A percentile compares a stretch with the other conserved stretches of the same genome.
Conservation (phyloP, 2,329 filamentous ascomycete species). For the Claviceps humidiphila region DNA sequence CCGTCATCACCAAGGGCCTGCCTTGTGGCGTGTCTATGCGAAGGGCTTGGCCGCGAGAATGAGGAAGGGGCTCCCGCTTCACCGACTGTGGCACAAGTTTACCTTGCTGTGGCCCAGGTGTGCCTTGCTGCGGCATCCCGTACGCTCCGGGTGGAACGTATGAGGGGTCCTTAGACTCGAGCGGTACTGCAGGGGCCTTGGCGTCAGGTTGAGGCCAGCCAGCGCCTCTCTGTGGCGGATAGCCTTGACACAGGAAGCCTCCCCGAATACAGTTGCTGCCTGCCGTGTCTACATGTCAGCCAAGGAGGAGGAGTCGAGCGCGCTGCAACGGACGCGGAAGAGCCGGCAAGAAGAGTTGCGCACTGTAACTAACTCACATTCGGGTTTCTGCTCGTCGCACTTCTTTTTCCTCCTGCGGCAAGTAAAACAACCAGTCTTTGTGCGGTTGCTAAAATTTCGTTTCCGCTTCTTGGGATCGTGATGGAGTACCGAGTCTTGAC, state of each 20-base stretch:
- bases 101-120: constrained; percentile 24
- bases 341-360: too few species aligned
- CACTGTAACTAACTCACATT: constrained; percentile 49
- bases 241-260: constrained; percentile 83
- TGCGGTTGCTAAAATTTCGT: constrained; percentile 83
- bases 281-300: constrained; percentile 19
- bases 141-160: constrained; percentile 50
- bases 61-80: constrained; percentile 44
- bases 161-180: constrained; percentile 69
- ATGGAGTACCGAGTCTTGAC: constrained; percentile 36
- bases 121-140: constrained; percentile 40
- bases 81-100: constrained; percentile 23
- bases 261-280: constrained; percentile 84
- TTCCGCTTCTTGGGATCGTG: constrained; percentile 57
- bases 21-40: constrained; percentile 51
- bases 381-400: constrained; percentile 85
- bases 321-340: background rate
- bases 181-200: constrained; percentile 54
- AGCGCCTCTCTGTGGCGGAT: constrained; percentile 63
- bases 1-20: constrained; percentile 34
- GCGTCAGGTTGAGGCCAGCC: constrained; percentile 64
- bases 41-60: constrained; percentile 47
- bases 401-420: constrained; percentile 93
- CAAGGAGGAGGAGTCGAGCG: background rate
- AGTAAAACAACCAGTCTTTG: constrained; percentile 90